Evolutionary conservation across 2,329 filamentous ascomycete species (phyloP), one percentile per base, ranked within the genome.

Genomic region (Celoporthe dispersa): DNA sequence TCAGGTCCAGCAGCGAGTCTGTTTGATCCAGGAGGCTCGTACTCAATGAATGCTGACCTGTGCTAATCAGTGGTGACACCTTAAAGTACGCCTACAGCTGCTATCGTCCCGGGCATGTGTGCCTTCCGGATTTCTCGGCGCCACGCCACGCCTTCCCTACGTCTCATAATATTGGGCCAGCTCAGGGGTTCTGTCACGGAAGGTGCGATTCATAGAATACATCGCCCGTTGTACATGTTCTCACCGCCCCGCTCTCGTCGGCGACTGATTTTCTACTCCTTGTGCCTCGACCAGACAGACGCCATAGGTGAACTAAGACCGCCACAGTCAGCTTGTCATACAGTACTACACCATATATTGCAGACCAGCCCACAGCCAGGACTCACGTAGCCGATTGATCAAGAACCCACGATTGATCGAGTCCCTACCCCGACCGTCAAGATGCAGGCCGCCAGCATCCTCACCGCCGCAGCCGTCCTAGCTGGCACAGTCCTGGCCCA

Each of bases 391-490:
- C 19, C 4, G 14, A 61, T 16, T 3, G 59, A 61, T 33, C 12
- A 61, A 31, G 19, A 19, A 60, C 33, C 25, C 59, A n/a, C 14
- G 16, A 31, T 16, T 8, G 53, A 16, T 14, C 28, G 28, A 57
- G 6, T 33, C 14, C 53, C 28, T 19, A 5, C 19, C 11, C 60
- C 37, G 9, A 37, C n/a, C 2, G 11, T 28, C 60, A 41, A 63
- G 2, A 72, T 72, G 70, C 68, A 72, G 44, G 41, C 68, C 68
- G 31, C 57, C 53, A 53, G 44, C 37, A 41, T 53, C 37, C 48
- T 72, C 48, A 25, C 65, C 48, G 41, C 68, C n/a, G 57, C 48
- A 1, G 70, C 68, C 9, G 11, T 66, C 64, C 53, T 71, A 28
- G 28, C 65, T 53, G 64, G 55, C 55, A 39, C 66, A 12, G 61